Evolutionary conservation across 75 land plant species (phyloP), one percentile per base, ranked within the genome.

Genomic region (Ceratopteris richardii): DNA sequence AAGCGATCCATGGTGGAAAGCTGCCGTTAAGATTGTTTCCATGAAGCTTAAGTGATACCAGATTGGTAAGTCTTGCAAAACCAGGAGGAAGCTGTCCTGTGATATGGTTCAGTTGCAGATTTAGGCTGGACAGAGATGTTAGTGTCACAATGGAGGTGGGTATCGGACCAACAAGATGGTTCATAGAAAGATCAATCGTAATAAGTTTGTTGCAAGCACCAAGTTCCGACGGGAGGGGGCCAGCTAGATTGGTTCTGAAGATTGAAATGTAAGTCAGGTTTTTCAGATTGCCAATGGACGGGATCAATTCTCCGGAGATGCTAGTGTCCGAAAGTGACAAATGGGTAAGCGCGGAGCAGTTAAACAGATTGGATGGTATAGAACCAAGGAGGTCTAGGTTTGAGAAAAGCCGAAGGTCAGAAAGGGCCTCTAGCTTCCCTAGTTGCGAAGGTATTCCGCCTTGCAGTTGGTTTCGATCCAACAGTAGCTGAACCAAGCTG

Each of bases 41-140:
- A 7, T 46, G 48, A 2, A 46, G 1, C 14, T 20, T 2, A 94
- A 74, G 31, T 72, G 78, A 36, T 89, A 44, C 3, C 82, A 77
- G 31, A 77, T 81, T 16, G 89, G 71, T 19, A 63, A 94, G 65
- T 37, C 57, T 80, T 7, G 80, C 90, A 3, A 94, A 46, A 19
- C 51, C 60, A 31, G 44, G 52, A 9, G 98, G 96, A n/a, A 94
- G 79, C 42, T 59, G 53, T 10, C 98, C 98, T 24, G 80, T 56
- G 19, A 91, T 55, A 1, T 69, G 67, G 54, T 85, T 82, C 53
- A 62, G 67, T 28, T 24, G 18, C 27, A 43, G 11, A 39, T 33
- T 9, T 14, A 40, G 37, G 10, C 20, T 1, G n/a, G 18, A 11
- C 6, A 58, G 17, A n/a, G 23, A 14, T 1, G 44, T 20, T 17